Evolutionary conservation across 768 basidiomycete genomes (phyloP), one percentile per base, ranked within the genome.

Genomic region (Suillus subaureus): DNA sequence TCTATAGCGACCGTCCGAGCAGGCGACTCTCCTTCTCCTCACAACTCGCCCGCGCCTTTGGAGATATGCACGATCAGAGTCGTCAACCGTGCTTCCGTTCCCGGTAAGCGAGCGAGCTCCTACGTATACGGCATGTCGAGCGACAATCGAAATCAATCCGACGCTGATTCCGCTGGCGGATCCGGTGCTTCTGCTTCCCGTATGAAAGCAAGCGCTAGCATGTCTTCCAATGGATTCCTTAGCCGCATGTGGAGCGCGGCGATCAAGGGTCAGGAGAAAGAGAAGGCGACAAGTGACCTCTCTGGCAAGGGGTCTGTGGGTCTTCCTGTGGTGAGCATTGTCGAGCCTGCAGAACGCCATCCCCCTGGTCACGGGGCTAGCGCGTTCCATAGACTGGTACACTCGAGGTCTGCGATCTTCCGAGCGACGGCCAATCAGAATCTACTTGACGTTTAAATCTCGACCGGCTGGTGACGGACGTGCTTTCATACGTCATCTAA

Each of bases 191-290:
- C 33, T 26, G 23, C 18, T n/a, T 67, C 69, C 21, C 71, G 75
- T 49, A 67, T 73, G 63, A 77, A 69, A 54, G 73, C 78, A 51
- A 83, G 82, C 66, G 72, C 78, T 33, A 84, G 82, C 62, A 78
- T 81, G 68, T 79, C 83, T 72, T 54, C 77, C 69, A 66, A 70
- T 12, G 81, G 84, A 28, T 89, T 92, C 73, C 79, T 91, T 58
- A 90, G 87, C 69, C 83, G 90, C 35, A 90, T 92, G 88, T 91
- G 90, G 87, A 90, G 84, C 42, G 87, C 85, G 13, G 87, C 88
- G 60, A 84, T 77, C 31, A 83, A 83, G 72, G 69, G 67, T 3
- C 75, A 72, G 51, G 77, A 81, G 64, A 76, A 69, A 70, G 72
- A 76, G 64, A 68, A 68, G 65, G 18, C 33, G 18, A 64, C 35